Evolutionary conservation across 2,329 filamentous ascomycete species (phyloP).

Genomic region (Aspergillus thermomutatus): DNA sequence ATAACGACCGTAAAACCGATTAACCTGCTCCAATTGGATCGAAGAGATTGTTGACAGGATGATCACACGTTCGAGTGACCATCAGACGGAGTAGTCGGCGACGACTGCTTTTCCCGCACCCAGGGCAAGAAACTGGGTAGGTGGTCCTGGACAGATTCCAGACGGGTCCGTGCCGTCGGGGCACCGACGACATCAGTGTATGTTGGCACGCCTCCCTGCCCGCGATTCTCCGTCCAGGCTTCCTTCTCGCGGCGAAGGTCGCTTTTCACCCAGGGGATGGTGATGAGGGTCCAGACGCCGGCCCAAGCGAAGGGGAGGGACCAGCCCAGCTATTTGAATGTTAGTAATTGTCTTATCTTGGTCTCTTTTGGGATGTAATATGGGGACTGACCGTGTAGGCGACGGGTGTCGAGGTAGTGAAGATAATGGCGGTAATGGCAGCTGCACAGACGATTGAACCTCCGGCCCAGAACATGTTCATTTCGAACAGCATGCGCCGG

Average conservation of each 20-base stretch:
- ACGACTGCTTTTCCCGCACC: conserved; percentile 25
- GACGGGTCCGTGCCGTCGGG: conserved; percentile 35
- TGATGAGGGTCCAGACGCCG: conserved; percentile 43
- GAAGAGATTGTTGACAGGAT: not conserved
- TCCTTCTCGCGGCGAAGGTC: conserved; percentile 44
- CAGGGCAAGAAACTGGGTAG: conserved; percentile 27
- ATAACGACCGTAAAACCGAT: not conserved
- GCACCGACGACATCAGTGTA: conserved; percentile 38
- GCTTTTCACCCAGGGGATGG: conserved; percentile 46
- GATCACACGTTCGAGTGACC: conserved; percentile 4
- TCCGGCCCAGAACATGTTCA: conserved; percentile 58
- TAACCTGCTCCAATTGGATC: too few relatives aligned
- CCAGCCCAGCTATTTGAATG: conserved; percentile 37
- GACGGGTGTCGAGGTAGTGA: conserved; percentile 46
- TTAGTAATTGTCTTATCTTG: conserved; percentile 3
- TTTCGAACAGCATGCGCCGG: conserved; percentile 50
- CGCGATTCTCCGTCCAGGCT: conserved; percentile 36
- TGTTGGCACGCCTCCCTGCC: conserved; percentile 30
- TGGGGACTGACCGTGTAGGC: conserved; percentile 43
- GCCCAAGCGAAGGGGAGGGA: conserved; percentile 43
- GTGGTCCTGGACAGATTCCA: conserved; percentile 34
- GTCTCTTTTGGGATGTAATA: not conserved
- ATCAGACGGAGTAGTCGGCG: conserved; percentile 21
- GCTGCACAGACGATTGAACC: conserved; percentile 48
- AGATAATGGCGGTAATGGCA: conserved; percentile 48